These are phyloP conservation scores for Ustilago sp. DNA, from an alignment of 1,284 basidiomycete species.

Conservation along the genomic window DNA sequence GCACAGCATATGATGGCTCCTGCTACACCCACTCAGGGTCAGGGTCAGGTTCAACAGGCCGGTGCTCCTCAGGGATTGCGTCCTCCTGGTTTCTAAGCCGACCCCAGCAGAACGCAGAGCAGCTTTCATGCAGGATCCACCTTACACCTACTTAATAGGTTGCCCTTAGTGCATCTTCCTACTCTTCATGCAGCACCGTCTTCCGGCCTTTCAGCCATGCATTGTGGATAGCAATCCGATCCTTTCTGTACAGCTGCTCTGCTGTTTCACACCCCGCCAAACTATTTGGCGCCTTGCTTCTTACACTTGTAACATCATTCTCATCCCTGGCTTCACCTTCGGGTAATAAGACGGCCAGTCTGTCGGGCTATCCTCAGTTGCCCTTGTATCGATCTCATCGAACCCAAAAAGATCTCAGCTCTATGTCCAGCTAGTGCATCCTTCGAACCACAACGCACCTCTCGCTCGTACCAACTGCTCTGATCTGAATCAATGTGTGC, in stretches of 20 bases:
- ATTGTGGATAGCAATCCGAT: background rate
- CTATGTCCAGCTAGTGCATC: background rate
- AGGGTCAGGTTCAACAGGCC: slow-evolving; percentile 21
- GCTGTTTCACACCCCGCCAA: too few species aligned
- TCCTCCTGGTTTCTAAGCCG: slow-evolving; percentile 63
- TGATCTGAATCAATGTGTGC: background rate
- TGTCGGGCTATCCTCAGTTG: background rate
- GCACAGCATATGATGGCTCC: slow-evolving; percentile 74
- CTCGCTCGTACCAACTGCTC: background rate
- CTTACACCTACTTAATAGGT: too few species aligned
- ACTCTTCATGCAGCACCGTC: too few species aligned
- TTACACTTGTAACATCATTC: slow-evolving; percentile 3
- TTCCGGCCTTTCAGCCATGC: background rate
- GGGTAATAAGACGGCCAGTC: background rate
- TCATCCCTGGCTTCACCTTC: background rate
- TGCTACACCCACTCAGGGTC: background rate
- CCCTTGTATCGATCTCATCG: background rate
- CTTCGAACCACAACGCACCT: background rate
- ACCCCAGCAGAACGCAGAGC: background rate
- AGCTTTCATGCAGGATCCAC: background rate
- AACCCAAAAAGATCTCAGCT: background rate
- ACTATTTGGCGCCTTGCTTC: too few species aligned
- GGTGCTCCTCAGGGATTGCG: slow-evolving; percentile 53
- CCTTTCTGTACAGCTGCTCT: too few species aligned
- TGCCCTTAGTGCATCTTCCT: too few species aligned